Percentiles rank a stretch among this genome's conserved stretches.
Conservation (phyloP, 108 stramenopile species). For the Nitzschia sp. region DNA sequence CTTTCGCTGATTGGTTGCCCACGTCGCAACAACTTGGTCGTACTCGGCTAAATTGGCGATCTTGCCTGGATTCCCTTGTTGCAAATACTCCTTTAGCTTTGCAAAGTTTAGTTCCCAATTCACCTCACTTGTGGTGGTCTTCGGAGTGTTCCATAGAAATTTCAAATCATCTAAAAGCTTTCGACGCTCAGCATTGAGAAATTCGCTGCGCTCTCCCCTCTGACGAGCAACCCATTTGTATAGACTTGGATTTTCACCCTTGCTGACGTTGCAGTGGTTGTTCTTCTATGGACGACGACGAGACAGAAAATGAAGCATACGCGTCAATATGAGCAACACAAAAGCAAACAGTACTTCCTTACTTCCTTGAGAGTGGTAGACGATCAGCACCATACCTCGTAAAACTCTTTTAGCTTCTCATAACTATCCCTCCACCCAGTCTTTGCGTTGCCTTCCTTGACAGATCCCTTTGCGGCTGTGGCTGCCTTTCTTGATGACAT, state of each 20-base stretch:
- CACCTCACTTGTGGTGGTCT: not conserved
- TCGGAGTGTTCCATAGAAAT: not conserved
- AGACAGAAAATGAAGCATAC: not conserved
- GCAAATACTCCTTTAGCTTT: not conserved
- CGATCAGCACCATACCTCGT: not conserved
- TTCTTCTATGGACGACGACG: not conserved
- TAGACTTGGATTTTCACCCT: not conserved
- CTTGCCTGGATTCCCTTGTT: not conserved
- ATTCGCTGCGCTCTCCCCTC: not conserved
- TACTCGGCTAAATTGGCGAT: not conserved
- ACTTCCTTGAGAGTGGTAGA: no score
- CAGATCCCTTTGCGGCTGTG: no score
- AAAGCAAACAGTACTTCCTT: no score
- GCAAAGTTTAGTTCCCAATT: conserved; percentile 1
- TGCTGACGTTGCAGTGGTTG: not conserved
- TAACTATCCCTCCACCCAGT: not conserved
- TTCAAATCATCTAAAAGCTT: not conserved
- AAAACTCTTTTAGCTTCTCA: not conserved
- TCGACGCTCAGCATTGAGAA: not conserved
- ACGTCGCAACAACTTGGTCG: not conserved
- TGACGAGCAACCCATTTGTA: not conserved
- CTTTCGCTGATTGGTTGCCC: not conserved
- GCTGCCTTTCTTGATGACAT: no score
- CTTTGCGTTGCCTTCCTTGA: no score
- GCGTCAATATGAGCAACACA: not conserved